Evolutionary conservation across 495 filamentous ascomycete genomes (phyloP).

Genomic region (Talaromyces trachyspermus): DNA sequence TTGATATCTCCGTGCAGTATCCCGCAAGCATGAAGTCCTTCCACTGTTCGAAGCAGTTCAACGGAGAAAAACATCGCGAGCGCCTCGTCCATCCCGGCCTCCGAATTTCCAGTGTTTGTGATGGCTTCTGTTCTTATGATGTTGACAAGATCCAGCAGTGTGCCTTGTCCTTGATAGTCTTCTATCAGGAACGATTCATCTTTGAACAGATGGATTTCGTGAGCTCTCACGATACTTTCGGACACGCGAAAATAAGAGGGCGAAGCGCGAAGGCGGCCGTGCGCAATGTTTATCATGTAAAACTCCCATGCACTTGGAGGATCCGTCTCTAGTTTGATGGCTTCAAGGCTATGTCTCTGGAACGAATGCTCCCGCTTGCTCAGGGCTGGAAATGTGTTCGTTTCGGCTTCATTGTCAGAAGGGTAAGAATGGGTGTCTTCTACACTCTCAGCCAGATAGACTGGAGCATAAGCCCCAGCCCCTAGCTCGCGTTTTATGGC

Average conservation of each 20-base stretch:
- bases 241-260: constrained; percentile 45
- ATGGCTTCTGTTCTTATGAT: constrained; percentile 60
- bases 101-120: constrained; percentile 32
- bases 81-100: constrained; percentile 73
- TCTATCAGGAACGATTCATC: constrained; percentile 84
- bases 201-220: constrained; percentile 81
- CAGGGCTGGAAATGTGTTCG: constrained; percentile 10
- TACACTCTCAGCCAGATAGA: constrained; percentile 80
- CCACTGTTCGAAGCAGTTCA: constrained; percentile 84
- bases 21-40: constrained; percentile 70
- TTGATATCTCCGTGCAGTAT: constrained; percentile 94
- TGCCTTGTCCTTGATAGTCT: constrained; percentile 83
- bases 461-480: constrained; percentile 87
- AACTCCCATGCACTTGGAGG: constrained; percentile 92
- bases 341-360: constrained; percentile 57
- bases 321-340: constrained; percentile 81
- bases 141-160: constrained; percentile 88
- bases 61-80: constrained; percentile 92
- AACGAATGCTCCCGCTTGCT: background rate
- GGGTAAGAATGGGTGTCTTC: constrained; percentile 33
- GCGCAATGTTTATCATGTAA: constrained; percentile 81
- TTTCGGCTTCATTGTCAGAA: constrained; percentile 27
- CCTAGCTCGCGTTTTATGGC: constrained; percentile 82
- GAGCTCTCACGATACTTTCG: constrained; percentile 68
- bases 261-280: constrained; percentile 56